Conservation (phyloP, 108 stramenopile genomes). For the Nannochloropsis granulata region DNA sequence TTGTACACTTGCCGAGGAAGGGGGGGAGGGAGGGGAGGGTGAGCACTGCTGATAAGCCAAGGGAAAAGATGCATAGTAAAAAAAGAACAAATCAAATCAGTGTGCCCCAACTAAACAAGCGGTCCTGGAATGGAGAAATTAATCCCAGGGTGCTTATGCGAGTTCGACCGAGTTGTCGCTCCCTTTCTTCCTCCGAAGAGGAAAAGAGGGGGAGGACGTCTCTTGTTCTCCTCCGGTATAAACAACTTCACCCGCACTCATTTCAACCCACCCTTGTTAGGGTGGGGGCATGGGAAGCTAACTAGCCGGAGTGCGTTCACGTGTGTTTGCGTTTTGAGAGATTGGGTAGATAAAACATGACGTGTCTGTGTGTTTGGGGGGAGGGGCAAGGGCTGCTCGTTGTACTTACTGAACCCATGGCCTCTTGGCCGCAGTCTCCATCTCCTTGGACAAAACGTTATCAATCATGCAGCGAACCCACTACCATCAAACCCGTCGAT, state of each 20-base stretch:
- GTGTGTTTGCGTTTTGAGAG: no score
- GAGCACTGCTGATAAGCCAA: not conserved
- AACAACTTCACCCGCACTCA: not conserved
- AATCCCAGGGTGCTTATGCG: not conserved
- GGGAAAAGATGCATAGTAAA: no score
- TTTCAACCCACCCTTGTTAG: not conserved
- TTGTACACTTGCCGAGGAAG: not conserved
- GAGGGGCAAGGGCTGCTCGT: no score
- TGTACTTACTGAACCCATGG: no score
- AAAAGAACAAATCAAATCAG: no score
- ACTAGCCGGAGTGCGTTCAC: not conserved
- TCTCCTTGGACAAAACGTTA: no score
- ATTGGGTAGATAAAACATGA: no score
- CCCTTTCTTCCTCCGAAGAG: not conserved
- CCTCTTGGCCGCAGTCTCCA: no score
- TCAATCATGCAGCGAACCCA: no score
- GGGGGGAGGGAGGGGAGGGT: not conserved
- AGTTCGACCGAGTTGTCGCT: not conserved
- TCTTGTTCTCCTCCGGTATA: not conserved
- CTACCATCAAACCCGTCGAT: no score
- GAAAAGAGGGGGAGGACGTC: not conserved
- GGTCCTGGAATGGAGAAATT: not conserved
- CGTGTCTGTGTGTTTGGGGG: no score
- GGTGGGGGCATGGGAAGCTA: not conserved
- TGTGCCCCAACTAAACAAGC: not conserved